Evolutionary conservation across 352 stramenopile species (phyloP), one percentile per base, ranked within the genome.

Genomic region (Phytophthora brassicae): DNA sequence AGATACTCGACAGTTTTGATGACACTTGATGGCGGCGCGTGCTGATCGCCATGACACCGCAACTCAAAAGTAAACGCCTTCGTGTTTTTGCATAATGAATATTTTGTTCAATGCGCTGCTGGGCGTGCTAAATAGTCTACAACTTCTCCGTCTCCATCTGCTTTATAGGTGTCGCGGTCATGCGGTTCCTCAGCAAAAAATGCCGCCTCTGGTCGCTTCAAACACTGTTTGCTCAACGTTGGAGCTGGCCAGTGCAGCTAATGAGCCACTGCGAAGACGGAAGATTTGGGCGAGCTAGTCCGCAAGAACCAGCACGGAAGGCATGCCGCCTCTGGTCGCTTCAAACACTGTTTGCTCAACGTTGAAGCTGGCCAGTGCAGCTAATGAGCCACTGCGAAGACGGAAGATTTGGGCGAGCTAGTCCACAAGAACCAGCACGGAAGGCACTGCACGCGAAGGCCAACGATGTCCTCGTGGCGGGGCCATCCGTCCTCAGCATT

Each of bases 121-220:
- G 33, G 50, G 62, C 55, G 49, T 70, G 61, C 70, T 78, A 78
- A 78, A 78, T 79, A 79, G 60, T 79, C 67, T 76, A 79, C 70
- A 79, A 50, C 70, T 76, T 64, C 8, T 59, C 47, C 24, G 42
- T 67, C 54, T 71, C 53, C 41, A 4, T 35, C 38, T 44, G 16
- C 38, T 44, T 7, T 19, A 19, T 58, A 13, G 45, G 46, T n/a
- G 38, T 58, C 31, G 51, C 36, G 20, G 38, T 54, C 47, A 14
- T 33, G 29, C 4, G 13, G 41, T 35, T 28, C 39, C 35, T 24
- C 43, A 53, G 43, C 22, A 60, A 72, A 72, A 72, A 67, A 53
- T n/a, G n/a, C n/a, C n/a, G 61, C 54, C 31, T 42, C 26, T 22
- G 6, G 17, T 39, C 44, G 26, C 43, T 56, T 48, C 52, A 63